Percentiles rank a stretch among this genome's conserved stretches.
Evolutionary conservation across 768 basidiomycete species (phyloP).

Genomic region (Suillus bovinus): DNA sequence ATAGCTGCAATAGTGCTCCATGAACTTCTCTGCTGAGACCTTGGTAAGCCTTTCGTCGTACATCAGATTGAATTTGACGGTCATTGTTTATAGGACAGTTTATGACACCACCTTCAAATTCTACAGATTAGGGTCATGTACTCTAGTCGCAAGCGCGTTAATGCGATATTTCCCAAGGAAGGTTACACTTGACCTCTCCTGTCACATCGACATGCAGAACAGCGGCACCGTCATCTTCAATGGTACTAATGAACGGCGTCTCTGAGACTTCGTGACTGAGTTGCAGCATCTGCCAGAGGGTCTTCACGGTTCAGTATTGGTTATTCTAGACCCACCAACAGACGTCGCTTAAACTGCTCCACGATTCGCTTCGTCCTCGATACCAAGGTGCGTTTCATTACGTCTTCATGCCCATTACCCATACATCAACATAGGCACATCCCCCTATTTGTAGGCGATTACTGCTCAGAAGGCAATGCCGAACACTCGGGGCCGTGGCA

Average conservation of each 20-base stretch:
- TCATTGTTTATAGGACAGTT: slow-evolving; percentile 45
- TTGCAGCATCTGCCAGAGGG: slow-evolving; percentile 64
- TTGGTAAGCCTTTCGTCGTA: slow-evolving; percentile 39
- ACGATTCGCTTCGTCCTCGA: slow-evolving; percentile 60
- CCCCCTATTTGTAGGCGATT: slow-evolving; percentile 42
- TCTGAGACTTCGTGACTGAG: slow-evolving; percentile 71
- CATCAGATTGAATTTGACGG: slow-evolving; percentile 37
- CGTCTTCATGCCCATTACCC: neutral
- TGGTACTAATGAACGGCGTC: neutral
- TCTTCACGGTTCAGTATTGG: slow-evolving; percentile 60
- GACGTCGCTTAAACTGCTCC: slow-evolving; percentile 45
- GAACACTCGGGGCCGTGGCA: slow-evolving; percentile 57
- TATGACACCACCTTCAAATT: slow-evolving; percentile 70
- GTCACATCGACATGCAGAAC: slow-evolving; percentile 47
- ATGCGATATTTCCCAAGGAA: slow-evolving; percentile 58
- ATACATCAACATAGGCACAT: neutral
- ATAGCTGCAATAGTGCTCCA: slow-evolving; percentile 71
- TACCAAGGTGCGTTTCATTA: slow-evolving; percentile 36
- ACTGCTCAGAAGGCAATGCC: slow-evolving; percentile 52
- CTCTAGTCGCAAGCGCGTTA: slow-evolving; percentile 62
- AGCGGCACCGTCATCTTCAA: slow-evolving; percentile 20
- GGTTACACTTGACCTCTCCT: slow-evolving; percentile 62
- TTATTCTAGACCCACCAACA: slow-evolving; percentile 69
- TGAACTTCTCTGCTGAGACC: slow-evolving; percentile 71
- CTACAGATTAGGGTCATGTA: slow-evolving; percentile 70